Base-by-base conservation (phyloP, 805 yeast genomes). In the Schwanniomyces vanrijiae region DNA sequence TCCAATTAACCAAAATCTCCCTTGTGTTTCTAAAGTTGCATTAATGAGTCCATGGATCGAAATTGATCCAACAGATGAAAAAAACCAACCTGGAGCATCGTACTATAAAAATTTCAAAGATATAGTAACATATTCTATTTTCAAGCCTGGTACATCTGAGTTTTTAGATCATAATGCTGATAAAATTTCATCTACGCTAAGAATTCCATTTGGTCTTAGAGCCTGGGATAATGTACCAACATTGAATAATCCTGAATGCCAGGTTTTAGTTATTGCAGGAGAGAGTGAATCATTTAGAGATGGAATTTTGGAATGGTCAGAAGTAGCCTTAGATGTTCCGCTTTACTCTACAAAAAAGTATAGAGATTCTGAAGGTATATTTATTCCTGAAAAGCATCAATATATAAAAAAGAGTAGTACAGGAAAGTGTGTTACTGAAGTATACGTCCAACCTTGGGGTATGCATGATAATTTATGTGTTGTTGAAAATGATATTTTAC, bases 211-310 rank as follows among this genome's bases (percentile, higher is more conserved):
- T 19, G 39, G 16, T 3, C 14, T 6, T 11, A 14, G 11, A 5
- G 69, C 71, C 42, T 72, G 76, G 76, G 49, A 44, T 3, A 53
- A 54, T 2, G 68, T 69, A 20, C 64, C 69, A 4, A 63, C 67
- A 25, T 66, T 61, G 42, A 55, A 54, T 5, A 56, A 59, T 33
- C 39, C 39, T 6, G 25, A 37, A 66, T 59, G 65, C 8, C 47
- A 58, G 2, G 46, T 71, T 3, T 65, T 69, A 26, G 48, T 71
- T 24, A 49, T 71, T n/a, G 49, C 54, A 7, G 77, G 77, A 20
- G 77, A 72, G 56, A 73, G 70, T 45, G 77, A 73, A 51, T 55
- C 60, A 18, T 72, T 73, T 50, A 58, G 76, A 47, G 77, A 72
- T 51, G 73, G 69, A 46, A 55, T 71, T 21, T 54, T 65, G 41